phyloP scores from a whole-genome alignment of 1,284 basidiomycete species.

The Trametes polyzona region DNA sequence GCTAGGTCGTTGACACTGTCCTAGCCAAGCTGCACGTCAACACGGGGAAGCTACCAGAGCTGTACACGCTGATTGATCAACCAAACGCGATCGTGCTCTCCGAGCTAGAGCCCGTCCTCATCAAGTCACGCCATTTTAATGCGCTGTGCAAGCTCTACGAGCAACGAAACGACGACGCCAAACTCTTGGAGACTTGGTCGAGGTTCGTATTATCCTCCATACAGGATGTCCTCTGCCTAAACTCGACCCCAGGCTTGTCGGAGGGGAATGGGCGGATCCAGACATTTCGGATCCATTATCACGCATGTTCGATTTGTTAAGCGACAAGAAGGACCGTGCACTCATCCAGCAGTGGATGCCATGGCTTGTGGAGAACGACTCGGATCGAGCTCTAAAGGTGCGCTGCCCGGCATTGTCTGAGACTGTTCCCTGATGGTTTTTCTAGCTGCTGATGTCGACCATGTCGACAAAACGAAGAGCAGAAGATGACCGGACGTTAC shows the following conservation, averaged over 20 bases:
- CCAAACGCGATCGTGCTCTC: slow-evolving; percentile 60
- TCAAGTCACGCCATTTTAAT: slow-evolving; percentile 57
- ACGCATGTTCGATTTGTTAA: slow-evolving; percentile 70
- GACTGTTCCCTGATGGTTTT: background rate
- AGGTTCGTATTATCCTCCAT: slow-evolving; percentile 48
- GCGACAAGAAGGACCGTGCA: slow-evolving; percentile 58
- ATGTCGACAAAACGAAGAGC: slow-evolving; percentile 53
- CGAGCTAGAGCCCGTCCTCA: slow-evolving; percentile 69
- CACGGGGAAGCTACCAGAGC: slow-evolving; percentile 59
- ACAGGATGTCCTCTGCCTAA: background rate
- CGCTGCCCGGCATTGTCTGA: background rate
- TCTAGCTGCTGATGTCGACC: slow-evolving; percentile 59
- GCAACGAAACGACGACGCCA: slow-evolving; percentile 57
- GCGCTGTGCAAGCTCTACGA: slow-evolving; percentile 69
- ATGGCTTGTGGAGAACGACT: slow-evolving; percentile 78
- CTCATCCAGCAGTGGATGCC: slow-evolving; percentile 76
- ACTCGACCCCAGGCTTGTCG: slow-evolving; percentile 60
- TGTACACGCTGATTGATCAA: slow-evolving; percentile 63
- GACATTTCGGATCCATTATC: slow-evolving; percentile 70
- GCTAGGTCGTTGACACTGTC: slow-evolving; percentile 82
- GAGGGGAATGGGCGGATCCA: slow-evolving; percentile 69
- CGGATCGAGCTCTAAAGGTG: slow-evolving; percentile 76
- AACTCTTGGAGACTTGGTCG: slow-evolving; percentile 70
- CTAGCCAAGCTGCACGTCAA: slow-evolving; percentile 76
- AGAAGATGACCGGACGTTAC: slow-evolving; percentile 60